Evolutionary conservation across 31 red algal species (phyloP), one percentile per base, ranked within the genome.

Genomic region (Pterothamnion heteromorphum): DNA sequence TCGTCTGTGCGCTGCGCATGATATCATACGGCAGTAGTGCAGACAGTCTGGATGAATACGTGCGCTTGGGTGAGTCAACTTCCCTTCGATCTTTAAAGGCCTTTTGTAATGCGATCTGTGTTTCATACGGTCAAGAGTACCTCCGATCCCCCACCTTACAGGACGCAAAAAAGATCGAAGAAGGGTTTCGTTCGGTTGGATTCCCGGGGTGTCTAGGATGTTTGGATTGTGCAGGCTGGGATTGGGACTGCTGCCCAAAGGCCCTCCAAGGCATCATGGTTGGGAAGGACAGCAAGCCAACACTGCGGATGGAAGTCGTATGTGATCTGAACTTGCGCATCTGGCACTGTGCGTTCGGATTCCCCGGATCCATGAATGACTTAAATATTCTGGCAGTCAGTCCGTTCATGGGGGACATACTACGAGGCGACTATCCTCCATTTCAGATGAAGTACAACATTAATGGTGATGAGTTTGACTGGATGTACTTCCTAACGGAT

Each of bases 251-350:
- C 22, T 90, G 3, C 34, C 88, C 57, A 4, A 90, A 90, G 58
- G 88, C 22, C 24, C 58, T 80, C 27, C 88, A 90, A 9, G 44
- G 5, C 22, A 81, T 90, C 36, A 80, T 81, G 88, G 30, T 57
- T 44, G 84, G 84, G 9, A 90, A 90, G 58, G 88, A 90, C 4
- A 90, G 30, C 57, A 90, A 90, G 18, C 88, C 88, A 3, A 82
- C 44, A 4, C 5, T 90, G 9, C 3, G 88, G 3, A 84, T 90
- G 58, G 88, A 84, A 31, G 57, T 90, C 5, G 36, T 90, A 28
- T 90, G 51, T 90, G 51, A 90, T 30, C 4, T 81, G 20, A 21
- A 43, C 36, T 39, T 90, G 4, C 3, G n/a, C 4, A 90, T 90
- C 14, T 81, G 51, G 88, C n/a, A 81, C 36, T 23, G n/a, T 4